Evolutionary conservation across 805 yeast species (phyloP), one percentile per base, ranked within the genome.

Genomic region (Wickerhamomyces tratensis): DNA sequence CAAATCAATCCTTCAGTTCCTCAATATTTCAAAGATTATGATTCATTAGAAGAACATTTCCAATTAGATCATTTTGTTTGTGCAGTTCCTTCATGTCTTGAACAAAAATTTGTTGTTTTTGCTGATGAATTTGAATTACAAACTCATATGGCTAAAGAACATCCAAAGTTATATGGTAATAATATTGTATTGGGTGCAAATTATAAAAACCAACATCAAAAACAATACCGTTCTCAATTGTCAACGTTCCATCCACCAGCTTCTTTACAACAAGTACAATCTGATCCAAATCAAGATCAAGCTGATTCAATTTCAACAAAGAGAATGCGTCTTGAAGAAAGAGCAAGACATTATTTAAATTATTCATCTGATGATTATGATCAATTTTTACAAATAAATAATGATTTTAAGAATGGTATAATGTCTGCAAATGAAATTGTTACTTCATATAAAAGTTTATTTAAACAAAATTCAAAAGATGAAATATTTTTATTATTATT

Each of bases 41-140:
- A 82, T 38, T 68, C 77, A 35, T 68, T 93, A 43, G 83, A 78
- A 51, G 65, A 67, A 13, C 99, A 93, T 66, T 93, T 93, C 62
- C 69, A 67, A 50, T 59, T 56, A 5, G 77, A 72, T 36, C 99
- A 93, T 61, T 86, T 68, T 60, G 77, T 79, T 13, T 93, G 99
- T 64, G 69, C 73, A 31, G 82, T 84, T 15, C 85, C 76, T 39
- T 54, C 73, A 11, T 93, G 99, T 63, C 62, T 89, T 39, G 98
- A 89, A 43, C 79, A 84, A 60, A 85, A 86, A 58, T 91, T 93
- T 63, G 93, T 93, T 25, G 98, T 91, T 1, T 93, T 93, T 58
- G 74, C 81, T 25, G 91, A 87, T 47, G 93, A 85, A 41, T 62
- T 88, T 43, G 97, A 88, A 51, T 68, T 93, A 42, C 82, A 84